Evolutionary conservation across 2,329 filamentous ascomycete species (phyloP).

Genomic region (Monilinia vaccinii-corymbosi): DNA sequence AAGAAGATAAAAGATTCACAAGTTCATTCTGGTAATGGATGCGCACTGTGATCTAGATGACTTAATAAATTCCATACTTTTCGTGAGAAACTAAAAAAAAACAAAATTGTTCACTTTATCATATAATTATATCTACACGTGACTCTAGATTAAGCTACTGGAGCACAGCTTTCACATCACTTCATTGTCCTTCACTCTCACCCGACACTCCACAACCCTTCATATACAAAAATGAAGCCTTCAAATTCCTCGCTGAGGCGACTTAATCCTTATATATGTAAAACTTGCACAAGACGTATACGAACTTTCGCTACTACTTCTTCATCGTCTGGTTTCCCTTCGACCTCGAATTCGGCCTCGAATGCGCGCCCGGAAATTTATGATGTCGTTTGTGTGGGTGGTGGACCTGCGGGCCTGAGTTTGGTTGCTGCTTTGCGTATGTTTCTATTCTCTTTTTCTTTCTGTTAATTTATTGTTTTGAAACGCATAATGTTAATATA

Average conservation of each 20-base stretch:
- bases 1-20: not conserved
- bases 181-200: not conserved
- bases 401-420: slow-evolving; percentile 58
- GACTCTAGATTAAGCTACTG: slow-evolving; percentile 2
- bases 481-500: not conserved
- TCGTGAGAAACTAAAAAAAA: not conserved
- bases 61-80: not conserved
- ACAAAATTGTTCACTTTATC: not conserved
- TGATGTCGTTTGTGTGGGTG: slow-evolving; percentile 31
- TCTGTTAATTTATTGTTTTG: not conserved
- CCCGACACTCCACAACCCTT: not conserved
- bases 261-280: slow-evolving; percentile 4
- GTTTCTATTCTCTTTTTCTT: slow-evolving; percentile 21
- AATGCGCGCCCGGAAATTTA: slow-evolving; percentile 22
- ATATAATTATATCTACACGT: not conserved
- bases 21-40: not conserved
- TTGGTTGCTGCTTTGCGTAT: slow-evolving; percentile 68
- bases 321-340: not conserved
- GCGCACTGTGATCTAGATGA: not conserved
- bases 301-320: slow-evolving; percentile 4
- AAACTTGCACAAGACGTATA: slow-evolving; percentile 1
- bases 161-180: not conserved
- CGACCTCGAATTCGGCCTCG: not conserved
- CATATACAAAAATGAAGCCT: not conserved
- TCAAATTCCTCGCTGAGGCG: not conserved